phyloP scores from a whole-genome alignment of 352 stramenopile species.

The Phytopythium helicoides region DNA sequence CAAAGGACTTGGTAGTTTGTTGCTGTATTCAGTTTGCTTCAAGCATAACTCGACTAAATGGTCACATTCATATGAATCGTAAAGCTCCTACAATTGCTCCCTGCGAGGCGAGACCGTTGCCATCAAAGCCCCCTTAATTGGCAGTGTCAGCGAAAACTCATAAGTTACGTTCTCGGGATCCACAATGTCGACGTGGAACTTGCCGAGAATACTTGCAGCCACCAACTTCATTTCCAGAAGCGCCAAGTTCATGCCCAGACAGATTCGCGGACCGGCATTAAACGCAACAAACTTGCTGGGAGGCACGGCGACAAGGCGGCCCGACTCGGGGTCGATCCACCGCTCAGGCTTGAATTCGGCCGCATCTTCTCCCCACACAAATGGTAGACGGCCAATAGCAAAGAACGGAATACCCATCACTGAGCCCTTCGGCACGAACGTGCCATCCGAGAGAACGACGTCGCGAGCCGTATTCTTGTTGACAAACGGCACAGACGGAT shows the following conservation, averaged over 20 bases:
- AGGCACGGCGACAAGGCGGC: conserved; percentile 6
- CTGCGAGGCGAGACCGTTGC: conserved; percentile 46
- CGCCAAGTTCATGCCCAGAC: conserved; percentile 70
- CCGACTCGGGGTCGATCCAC: conserved; percentile 45
- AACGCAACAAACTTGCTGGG: conserved; percentile 58
- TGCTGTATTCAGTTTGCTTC: no score
- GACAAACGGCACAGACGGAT: conserved; percentile 45
- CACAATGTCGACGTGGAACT: conserved; percentile 49
- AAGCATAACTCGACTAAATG: no score
- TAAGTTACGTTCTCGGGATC: conserved; percentile 34
- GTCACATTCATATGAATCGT: no score
- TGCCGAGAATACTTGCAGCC: conserved; percentile 43
- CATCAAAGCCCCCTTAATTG: conserved; percentile 27
- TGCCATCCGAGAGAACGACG: conserved; percentile 61
- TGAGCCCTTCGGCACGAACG: conserved; percentile 34
- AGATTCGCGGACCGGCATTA: conserved; percentile 63
- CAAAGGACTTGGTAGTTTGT: no score
- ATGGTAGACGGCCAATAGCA: conserved; percentile 43
- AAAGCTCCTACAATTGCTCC: no score
- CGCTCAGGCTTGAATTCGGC: conserved; percentile 61
- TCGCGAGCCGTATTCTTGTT: conserved; percentile 32
- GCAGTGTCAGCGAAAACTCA: conserved; percentile 51
- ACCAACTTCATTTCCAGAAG: conserved; percentile 85
- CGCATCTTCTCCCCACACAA: conserved; percentile 65
- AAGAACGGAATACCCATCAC: conserved; percentile 46